These are phyloP conservation scores for Populus tremula DNA, from an alignment of 345 rosid species.

Conservation along the genomic window DNA sequence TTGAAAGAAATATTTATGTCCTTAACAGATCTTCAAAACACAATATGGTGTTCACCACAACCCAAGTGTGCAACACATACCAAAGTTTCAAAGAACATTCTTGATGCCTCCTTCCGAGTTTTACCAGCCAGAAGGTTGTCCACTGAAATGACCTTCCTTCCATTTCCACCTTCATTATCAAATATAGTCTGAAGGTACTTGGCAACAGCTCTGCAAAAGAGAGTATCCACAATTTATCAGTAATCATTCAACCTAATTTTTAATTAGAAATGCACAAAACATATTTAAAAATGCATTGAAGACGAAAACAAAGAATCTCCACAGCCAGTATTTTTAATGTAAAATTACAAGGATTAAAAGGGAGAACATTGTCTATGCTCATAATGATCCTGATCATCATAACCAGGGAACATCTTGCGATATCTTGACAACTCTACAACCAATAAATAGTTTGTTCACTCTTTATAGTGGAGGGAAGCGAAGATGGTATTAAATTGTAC, in stretches of 20 bases:
- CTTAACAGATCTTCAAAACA: neutral
- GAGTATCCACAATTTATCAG: neutral
- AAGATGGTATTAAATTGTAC: neutral
- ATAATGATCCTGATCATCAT: neutral
- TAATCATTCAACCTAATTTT: neutral
- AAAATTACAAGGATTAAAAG: neutral
- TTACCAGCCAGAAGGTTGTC: slow-evolving; percentile 76
- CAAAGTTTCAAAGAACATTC: slow-evolving; percentile 98
- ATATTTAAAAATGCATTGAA: neutral
- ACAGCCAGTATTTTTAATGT: neutral
- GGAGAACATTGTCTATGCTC: neutral
- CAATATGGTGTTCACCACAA: neutral
- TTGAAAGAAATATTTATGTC: neutral
- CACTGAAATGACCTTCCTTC: slow-evolving; percentile 50
- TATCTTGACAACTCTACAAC: neutral
- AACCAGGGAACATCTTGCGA: neutral
- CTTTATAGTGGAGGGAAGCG: neutral
- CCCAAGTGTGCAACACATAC: slow-evolving; percentile 42
- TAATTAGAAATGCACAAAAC: neutral
- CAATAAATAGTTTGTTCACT: neutral
- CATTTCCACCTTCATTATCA: slow-evolving; percentile 61
- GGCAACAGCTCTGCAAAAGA: slow-evolving; percentile 75
- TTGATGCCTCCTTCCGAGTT: slow-evolving; percentile 97
- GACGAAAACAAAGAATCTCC: neutral
- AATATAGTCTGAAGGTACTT: slow-evolving; percentile 76